Conservation (phyloP, 768 basidiomycete genomes). For the Trametes meyenii region DNA sequence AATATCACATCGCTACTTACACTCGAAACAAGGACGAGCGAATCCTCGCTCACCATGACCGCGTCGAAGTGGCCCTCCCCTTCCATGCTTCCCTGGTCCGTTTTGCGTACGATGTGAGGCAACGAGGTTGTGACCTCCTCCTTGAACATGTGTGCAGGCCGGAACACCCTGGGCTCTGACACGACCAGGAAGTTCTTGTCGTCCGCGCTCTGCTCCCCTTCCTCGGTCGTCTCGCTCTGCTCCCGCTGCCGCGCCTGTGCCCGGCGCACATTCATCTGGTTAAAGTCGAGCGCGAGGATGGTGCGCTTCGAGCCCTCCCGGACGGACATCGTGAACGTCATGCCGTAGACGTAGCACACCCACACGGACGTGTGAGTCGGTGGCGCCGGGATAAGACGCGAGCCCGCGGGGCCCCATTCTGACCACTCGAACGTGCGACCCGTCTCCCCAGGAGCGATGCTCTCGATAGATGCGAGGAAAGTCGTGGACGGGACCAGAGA, state of each 20-base stretch:
- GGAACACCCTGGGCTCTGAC: slow-evolving; percentile 20
- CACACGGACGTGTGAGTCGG: slow-evolving; percentile 42
- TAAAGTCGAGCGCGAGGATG: slow-evolving; percentile 55
- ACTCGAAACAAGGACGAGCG: slow-evolving; percentile 48
- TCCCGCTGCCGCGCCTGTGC: slow-evolving; percentile 15
- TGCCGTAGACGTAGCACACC: slow-evolving; percentile 62
- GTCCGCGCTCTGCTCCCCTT: neutral
- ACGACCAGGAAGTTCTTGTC: neutral
- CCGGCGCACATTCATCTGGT: slow-evolving; percentile 39
- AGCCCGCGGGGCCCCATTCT: slow-evolving; percentile 53
- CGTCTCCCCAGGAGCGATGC: slow-evolving; percentile 22
- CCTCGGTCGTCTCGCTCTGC: slow-evolving; percentile 21
- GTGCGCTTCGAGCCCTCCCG: slow-evolving; percentile 22
- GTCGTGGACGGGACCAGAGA: slow-evolving; percentile 48
- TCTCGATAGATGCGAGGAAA: slow-evolving; percentile 34
- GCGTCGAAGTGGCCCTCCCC: slow-evolving; percentile 27
- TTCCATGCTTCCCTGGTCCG: slow-evolving; percentile 6
- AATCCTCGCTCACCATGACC: slow-evolving; percentile 61
- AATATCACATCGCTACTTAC: slow-evolving; percentile 15
- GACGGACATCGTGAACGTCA: slow-evolving; percentile 41
- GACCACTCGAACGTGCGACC: slow-evolving; percentile 45
- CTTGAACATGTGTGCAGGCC: slow-evolving; percentile 41
- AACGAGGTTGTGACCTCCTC: slow-evolving; percentile 46
- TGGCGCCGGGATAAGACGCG: slow-evolving; percentile 44
- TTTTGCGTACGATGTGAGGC: slow-evolving; percentile 46